A percentile compares a stretch with the other conserved stretches of the same genome.
Evolutionary conservation across 768 basidiomycete genomes (phyloP).

Genomic region (Baorangia bicolor): DNA sequence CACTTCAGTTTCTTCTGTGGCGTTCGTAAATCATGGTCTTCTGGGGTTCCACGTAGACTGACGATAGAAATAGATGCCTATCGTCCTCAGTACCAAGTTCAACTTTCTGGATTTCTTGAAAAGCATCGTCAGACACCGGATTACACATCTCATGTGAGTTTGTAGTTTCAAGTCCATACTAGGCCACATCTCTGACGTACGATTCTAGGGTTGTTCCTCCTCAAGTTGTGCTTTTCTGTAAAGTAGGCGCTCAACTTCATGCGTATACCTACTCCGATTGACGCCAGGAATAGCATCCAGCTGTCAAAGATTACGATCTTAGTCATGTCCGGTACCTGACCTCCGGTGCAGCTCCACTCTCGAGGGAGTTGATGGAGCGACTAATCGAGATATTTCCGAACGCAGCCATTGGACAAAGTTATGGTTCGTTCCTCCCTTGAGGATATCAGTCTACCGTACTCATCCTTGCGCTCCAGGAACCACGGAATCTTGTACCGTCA

Average conservation of each 20-base stretch:
- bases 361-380: constrained; percentile 47
- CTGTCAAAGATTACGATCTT: constrained; percentile 39
- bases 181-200: not conserved
- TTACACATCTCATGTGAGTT: constrained; percentile 45
- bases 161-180: not conserved
- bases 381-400: constrained; percentile 47
- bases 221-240: constrained; percentile 49
- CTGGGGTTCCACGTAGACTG: not conserved
- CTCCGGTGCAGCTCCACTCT: constrained; percentile 59
- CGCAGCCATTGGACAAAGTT: constrained; percentile 58
- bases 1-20: constrained; percentile 56
- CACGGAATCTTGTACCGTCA: constrained; percentile 60
- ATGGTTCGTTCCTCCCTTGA: constrained; percentile 39
- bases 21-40: constrained; percentile 38
- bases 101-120: constrained; percentile 44
- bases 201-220: constrained; percentile 43
- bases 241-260: constrained; percentile 32
- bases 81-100: constrained; percentile 48
- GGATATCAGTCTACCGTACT: not conserved
- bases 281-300: constrained; percentile 35
- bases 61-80: constrained; percentile 41
- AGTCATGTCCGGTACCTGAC: constrained; percentile 38
- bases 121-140: constrained; percentile 43
- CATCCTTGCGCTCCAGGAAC: constrained; percentile 40
- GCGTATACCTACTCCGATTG: not conserved